Percentiles rank a stretch among this genome's conserved stretches.
phyloP scores from a whole-genome alignment of 2,329 filamentous ascomycete genomes.

The Colletotrichum kahawae region DNA sequence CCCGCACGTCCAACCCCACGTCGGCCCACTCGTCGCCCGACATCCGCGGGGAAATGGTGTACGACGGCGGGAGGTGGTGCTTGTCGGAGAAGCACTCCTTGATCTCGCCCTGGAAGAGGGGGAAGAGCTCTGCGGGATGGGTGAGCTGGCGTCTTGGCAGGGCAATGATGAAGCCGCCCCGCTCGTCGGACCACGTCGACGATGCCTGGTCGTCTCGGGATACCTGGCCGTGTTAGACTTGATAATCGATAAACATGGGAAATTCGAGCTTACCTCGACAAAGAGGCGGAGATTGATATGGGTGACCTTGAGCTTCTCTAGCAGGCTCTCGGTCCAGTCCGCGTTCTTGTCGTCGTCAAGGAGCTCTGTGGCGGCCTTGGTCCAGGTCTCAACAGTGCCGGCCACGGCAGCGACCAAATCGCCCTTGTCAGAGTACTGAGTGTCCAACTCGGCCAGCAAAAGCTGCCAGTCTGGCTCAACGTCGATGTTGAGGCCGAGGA shows the following conservation, averaged over 20 bases:
- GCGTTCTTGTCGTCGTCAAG: slow-evolving; percentile 44
- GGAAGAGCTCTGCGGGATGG: slow-evolving; percentile 37
- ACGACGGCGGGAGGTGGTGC: background rate
- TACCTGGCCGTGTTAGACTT: slow-evolving; percentile 14
- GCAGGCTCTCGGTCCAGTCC: slow-evolving; percentile 45
- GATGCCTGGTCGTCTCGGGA: slow-evolving; percentile 30
- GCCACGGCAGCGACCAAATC: slow-evolving; percentile 42
- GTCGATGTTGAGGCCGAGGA: slow-evolving; percentile 43
- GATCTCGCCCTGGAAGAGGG: slow-evolving; percentile 39
- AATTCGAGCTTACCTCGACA: slow-evolving; percentile 36
- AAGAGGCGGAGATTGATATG: slow-evolving; percentile 34
- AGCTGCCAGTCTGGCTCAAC: slow-evolving; percentile 49
- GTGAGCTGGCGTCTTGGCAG: slow-evolving; percentile 38
- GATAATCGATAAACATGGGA: background rate
- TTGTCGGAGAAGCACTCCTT: slow-evolving; percentile 38
- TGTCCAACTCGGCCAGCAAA: slow-evolving; percentile 41
- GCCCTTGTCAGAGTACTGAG: slow-evolving; percentile 43
- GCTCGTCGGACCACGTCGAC: slow-evolving; percentile 42
- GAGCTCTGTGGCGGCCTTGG: slow-evolving; percentile 41
- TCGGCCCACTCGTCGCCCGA: slow-evolving; percentile 49
- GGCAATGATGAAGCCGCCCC: slow-evolving; percentile 41
- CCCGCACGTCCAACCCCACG: slow-evolving; percentile 37
- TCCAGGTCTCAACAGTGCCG: slow-evolving; percentile 44
- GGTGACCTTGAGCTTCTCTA: slow-evolving; percentile 36
- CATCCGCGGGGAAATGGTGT: background rate